Evolutionary conservation across 2,329 filamentous ascomycete species (phyloP), one percentile per base, ranked within the genome.

Genomic region (Coniochaeta pulveracea): DNA sequence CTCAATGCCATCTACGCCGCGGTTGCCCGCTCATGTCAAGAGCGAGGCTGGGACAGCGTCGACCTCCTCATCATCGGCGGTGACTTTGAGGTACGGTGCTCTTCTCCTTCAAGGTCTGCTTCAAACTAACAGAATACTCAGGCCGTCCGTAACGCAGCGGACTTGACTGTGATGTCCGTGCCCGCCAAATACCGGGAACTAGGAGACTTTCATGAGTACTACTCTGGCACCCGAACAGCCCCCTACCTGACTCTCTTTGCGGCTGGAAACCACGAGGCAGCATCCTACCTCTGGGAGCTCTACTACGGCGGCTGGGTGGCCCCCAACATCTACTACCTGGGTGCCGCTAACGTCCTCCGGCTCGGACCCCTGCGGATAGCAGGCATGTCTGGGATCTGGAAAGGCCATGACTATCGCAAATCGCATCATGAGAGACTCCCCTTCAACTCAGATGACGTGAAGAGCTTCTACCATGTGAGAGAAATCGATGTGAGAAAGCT

Each of bases 221-320:
- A 98, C 56, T 81, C 78, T 34, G 91, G 91, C 29, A 55, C 62
- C 12, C 73, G 75, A 35, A 71, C 56, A 26, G 91, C 91, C 1
- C 91, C 91, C 0, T 93, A 86, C 51, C 67, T 93, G 28, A 98
- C 91, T 11, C 64, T 96, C 27, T 96, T 96, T 58, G 78, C 94
- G 33, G 88, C 80, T 26, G 91, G 91, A 3, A 98, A 98, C 51
- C 91, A 98, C 49, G 91, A 98, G 60, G 89, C 91, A 1, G 83
- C 83, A 48, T 86, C 83, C 33, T 77, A 96, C 56, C 64, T 94
- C 5, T 91, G 79, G 65, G 91, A 98, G 58, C 71, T 98, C 1
- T 93, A 85, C 61, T 93, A 96, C 51, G 91, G 91, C 33, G 91
- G 91, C 33, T 98, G 91, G 91, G 91, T 85, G 5, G 89, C 89